These are phyloP conservation scores for Myxozyma sirexii DNA, from an alignment of 805 yeast species.

Conservation along the genomic window DNA sequence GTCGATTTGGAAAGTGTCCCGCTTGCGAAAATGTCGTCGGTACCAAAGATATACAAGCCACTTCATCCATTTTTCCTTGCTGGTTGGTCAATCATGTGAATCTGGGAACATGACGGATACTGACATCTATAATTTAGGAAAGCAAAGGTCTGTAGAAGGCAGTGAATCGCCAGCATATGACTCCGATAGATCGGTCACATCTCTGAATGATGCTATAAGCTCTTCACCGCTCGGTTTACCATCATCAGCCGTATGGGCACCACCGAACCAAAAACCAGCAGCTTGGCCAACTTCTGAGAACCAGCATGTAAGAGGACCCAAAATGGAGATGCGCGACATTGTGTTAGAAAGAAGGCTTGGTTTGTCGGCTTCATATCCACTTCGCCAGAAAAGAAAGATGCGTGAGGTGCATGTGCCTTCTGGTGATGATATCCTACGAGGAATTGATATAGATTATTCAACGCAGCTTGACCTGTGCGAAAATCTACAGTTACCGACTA, in stretches of 20 bases:
- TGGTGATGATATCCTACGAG: background rate
- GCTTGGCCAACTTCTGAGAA: constrained; percentile 16
- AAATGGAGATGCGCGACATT: background rate
- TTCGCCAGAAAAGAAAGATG: background rate
- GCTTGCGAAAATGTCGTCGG: background rate
- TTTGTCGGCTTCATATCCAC: background rate
- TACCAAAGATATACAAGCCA: background rate
- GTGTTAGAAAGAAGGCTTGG: background rate
- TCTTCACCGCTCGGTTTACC: background rate
- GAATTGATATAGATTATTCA: background rate
- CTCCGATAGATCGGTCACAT: background rate
- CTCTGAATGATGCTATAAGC: background rate
- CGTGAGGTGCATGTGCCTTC: background rate
- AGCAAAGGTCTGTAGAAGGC: constrained; percentile 1
- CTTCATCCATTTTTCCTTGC: constrained; percentile 12
- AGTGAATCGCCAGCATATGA: background rate
- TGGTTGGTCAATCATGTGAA: background rate
- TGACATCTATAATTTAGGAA: background rate
- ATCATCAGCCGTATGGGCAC: background rate
- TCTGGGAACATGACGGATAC: background rate
- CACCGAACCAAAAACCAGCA: constrained; percentile 1
- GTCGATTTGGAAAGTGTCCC: background rate
- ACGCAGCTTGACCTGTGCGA: background rate
- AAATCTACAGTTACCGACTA: background rate
- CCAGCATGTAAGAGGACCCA: constrained; percentile 5